A percentile compares a stretch with the other conserved stretches of the same genome.
These are phyloP conservation scores for Alternaria longipes DNA, from an alignment of 2,329 filamentous ascomycete species.

Conservation along the genomic window DNA sequence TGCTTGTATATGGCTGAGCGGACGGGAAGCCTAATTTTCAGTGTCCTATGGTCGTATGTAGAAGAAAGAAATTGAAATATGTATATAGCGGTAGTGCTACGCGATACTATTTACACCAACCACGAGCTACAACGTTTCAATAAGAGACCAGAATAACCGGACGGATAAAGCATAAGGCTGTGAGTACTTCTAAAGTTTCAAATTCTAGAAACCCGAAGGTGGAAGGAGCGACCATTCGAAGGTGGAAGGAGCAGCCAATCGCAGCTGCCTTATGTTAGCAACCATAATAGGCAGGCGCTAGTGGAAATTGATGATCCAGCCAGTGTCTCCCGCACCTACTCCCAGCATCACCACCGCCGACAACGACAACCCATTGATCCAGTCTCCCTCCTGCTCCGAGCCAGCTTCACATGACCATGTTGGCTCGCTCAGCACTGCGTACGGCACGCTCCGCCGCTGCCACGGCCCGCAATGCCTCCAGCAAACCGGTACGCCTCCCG, in stretches of 20 bases:
- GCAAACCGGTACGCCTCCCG: conserved; percentile 56
- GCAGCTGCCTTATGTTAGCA: not conserved
- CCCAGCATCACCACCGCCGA: conserved; percentile 39
- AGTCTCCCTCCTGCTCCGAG: conserved; percentile 46
- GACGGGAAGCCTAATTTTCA: too few relatives aligned
- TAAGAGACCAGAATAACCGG: too few relatives aligned
- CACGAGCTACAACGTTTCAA: too few relatives aligned
- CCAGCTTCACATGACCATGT: conserved; percentile 71
- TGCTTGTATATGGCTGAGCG: too few relatives aligned
- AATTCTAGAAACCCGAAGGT: not conserved
- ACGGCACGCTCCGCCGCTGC: conserved; percentile 85
- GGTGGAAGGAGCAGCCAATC: not conserved
- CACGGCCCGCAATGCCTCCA: conserved; percentile 72
- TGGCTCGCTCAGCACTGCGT: conserved; percentile 91
- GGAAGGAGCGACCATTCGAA: not conserved
- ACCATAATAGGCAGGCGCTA: too few relatives aligned
- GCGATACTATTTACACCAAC: too few relatives aligned
- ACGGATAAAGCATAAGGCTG: too few relatives aligned
- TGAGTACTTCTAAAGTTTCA: too few relatives aligned
- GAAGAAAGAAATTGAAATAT: too few relatives aligned
- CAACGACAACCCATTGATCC: conserved; percentile 44
- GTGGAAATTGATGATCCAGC: not conserved
- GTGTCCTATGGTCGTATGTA: too few relatives aligned
- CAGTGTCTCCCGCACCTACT: conserved; percentile 15
- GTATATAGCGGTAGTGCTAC: too few relatives aligned